Conservation (phyloP, 2,329 filamentous ascomycete species). For the Achaetomium macrosporum region DNA sequence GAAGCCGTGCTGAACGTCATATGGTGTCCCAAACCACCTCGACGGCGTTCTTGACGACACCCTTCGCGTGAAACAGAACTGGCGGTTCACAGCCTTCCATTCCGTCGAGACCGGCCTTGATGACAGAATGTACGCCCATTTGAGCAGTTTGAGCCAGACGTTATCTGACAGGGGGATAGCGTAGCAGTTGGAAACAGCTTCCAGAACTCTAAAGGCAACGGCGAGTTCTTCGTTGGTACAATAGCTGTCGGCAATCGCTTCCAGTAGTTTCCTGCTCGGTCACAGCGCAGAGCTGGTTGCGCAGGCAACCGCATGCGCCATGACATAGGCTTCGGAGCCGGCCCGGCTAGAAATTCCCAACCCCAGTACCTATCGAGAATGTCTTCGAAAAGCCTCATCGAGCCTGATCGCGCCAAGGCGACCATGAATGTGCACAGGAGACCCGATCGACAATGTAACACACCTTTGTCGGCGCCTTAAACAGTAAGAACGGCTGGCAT, state of each 20-base stretch:
- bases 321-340: conserved; percentile 23
- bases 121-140: conserved; percentile 58
- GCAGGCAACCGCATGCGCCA: conserved; percentile 29
- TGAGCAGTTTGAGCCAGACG: conserved; percentile 62
- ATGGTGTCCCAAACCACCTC: conserved; percentile 53
- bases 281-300: conserved; percentile 46
- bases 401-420: conserved; percentile 36
- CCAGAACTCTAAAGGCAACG: conserved; percentile 52
- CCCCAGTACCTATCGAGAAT: conserved; percentile 29
- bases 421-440: conserved; percentile 38
- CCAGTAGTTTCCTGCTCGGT: conserved; percentile 55
- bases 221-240: conserved; percentile 60
- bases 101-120: conserved; percentile 33
- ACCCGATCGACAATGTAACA: conserved; percentile 31
- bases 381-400: conserved; percentile 29
- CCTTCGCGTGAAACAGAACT: conserved; percentile 24
- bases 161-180: conserved; percentile 48
- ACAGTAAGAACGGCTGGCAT: conserved; percentile 27
- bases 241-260: conserved; percentile 62
- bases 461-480: conserved; percentile 25
- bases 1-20: conserved; percentile 51
- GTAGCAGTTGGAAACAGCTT: conserved; percentile 57
- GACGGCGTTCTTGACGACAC: conserved; percentile 40
- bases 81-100: conserved; percentile 29
- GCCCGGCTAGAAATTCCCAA: conserved; percentile 19